Conservation (phyloP, 495 filamentous ascomycete genomes). For the Rhizodiscina lignyota region DNA sequence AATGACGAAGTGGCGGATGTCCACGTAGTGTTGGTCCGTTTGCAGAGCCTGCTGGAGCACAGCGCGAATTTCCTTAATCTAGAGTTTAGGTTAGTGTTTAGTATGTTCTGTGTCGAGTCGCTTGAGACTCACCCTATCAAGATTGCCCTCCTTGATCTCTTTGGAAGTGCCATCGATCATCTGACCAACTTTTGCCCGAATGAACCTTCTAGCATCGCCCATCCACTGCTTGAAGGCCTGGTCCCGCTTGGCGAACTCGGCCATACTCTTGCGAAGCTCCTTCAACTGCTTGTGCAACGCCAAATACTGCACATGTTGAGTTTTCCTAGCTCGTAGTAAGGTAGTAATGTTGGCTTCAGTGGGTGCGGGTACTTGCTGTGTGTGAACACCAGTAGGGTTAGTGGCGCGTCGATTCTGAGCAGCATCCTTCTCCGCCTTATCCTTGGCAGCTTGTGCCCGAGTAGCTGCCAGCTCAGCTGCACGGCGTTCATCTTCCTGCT, state of each 20-base stretch:
- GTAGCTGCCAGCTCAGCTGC: constrained; percentile 3
- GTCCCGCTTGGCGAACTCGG: constrained; percentile 30
- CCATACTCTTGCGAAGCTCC: constrained; percentile 41
- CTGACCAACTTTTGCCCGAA: constrained; percentile 58
- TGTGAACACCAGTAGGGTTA: background rate
- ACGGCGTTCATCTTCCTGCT: background rate
- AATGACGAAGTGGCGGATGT: constrained; percentile 49
- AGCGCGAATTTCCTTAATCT: constrained; percentile 27
- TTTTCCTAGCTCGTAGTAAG: constrained; percentile 17
- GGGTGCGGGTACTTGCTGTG: constrained; percentile 1
- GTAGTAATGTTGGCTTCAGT: background rate
- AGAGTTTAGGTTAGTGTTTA: background rate
- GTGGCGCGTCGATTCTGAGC: background rate
- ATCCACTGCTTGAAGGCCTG: constrained; percentile 42
- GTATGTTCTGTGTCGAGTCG: no score
- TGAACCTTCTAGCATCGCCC: constrained; percentile 58
- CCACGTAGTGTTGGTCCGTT: constrained; percentile 38
- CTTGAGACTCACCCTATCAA: constrained; percentile 30
- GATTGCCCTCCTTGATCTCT: constrained; percentile 36
- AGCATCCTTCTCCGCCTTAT: constrained; percentile 3
- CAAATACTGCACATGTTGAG: constrained; percentile 40
- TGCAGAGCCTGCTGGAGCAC: constrained; percentile 28
- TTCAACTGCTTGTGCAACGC: constrained; percentile 62
- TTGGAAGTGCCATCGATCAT: constrained; percentile 33
- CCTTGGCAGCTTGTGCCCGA: constrained; percentile 5